Evolutionary conservation across 441 rosid species (phyloP).

Genomic region (Pelargonium cotyledonis): DNA sequence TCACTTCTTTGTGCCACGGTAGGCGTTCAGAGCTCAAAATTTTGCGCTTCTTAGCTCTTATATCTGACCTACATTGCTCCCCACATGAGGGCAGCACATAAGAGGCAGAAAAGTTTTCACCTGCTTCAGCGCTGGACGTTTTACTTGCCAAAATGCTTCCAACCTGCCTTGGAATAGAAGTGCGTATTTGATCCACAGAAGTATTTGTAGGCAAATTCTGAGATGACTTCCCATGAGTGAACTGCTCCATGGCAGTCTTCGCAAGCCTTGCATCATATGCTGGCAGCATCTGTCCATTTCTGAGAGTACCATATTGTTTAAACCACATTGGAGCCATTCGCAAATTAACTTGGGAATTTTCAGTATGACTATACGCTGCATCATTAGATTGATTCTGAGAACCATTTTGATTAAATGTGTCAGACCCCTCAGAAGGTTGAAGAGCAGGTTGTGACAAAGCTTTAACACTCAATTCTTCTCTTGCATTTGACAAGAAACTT

Average conservation of each 20-base stretch:
- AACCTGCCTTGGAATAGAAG: conserved; percentile 26
- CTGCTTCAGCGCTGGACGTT: conserved; percentile 25
- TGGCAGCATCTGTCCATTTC: conserved; percentile 53
- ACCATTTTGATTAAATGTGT: conserved; percentile 30
- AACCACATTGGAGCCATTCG: conserved; percentile 80
- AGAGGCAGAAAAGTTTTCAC: conserved; percentile 32
- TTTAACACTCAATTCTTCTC: conserved; percentile 25
- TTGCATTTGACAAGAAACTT: conserved; percentile 24
- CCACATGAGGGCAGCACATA: conserved; percentile 33
- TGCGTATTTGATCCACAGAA: conserved; percentile 26
- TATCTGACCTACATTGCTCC: conserved; percentile 21
- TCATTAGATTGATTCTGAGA: conserved; percentile 29
- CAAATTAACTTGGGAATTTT: conserved; percentile 50
- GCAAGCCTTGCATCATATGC: conserved; percentile 34
- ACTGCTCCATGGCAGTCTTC: conserved; percentile 30
- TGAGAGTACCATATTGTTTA: conserved; percentile 55
- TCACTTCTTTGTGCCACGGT: conserved; percentile 68
- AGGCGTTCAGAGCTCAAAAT: conserved; percentile 29
- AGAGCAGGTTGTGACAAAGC: conserved; percentile 27
- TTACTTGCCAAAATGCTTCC: conserved; percentile 26
- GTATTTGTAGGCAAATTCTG: conserved; percentile 32
- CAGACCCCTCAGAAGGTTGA: conserved; percentile 29
- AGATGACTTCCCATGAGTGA: conserved; percentile 34
- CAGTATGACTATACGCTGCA: conserved; percentile 24
- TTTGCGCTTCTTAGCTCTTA: conserved; percentile 57